Base-by-base conservation (phyloP, 2,329 filamentous ascomycete genomes). In the Leptographium lundbergii region DNA sequence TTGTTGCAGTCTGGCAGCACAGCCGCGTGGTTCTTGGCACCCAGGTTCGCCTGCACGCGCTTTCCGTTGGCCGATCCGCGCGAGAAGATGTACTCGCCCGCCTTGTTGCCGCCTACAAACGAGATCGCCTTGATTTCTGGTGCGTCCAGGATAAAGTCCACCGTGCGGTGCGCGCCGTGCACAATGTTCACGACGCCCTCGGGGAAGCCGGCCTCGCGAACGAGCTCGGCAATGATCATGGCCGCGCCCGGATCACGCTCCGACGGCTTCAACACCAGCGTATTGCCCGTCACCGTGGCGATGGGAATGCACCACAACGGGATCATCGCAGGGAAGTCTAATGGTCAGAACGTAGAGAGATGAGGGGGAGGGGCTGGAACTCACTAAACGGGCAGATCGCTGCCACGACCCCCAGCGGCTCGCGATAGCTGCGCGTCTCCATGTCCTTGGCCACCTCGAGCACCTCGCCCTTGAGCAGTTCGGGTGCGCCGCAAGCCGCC, bases 311-410 rank as follows among this genome's bases (percentile, higher is more conserved):
- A 90, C 89, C 89, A 95, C n/a, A 95, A 79, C 4, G 89, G 89
- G 71, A 95, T 94, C 89, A 95, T 95, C 66, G 89, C 89, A 51
- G 89, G 89, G 75, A 94, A 94, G 77, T 94, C 86, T 89, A 2
- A 2, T 19, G 3, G 53, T 55, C 4, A 55, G 53, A 14, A 47
- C 19, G 10, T 6, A 25, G 2, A 14, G 11, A 51, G 2, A 25
- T n/a, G n/a, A n/a, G n/a, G n/a, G n/a, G n/a, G n/a, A n/a, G n/a
- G 42, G 56, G 9, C 11, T 19, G 9, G 24, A 55, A 75, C 85
- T 72, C 71, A 89, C 86, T 94, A 70, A 94, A 94, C 2, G 89
- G 89, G 77, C 89, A 94, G 66, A 94, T 94, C 60, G 89, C 87
- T 60, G 88, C 88, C 51, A 88, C 85, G 39, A 94, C 85, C 59